phyloP scores from a whole-genome alignment of 495 filamentous ascomycete genomes.

The Mycothermus thermophilus region DNA sequence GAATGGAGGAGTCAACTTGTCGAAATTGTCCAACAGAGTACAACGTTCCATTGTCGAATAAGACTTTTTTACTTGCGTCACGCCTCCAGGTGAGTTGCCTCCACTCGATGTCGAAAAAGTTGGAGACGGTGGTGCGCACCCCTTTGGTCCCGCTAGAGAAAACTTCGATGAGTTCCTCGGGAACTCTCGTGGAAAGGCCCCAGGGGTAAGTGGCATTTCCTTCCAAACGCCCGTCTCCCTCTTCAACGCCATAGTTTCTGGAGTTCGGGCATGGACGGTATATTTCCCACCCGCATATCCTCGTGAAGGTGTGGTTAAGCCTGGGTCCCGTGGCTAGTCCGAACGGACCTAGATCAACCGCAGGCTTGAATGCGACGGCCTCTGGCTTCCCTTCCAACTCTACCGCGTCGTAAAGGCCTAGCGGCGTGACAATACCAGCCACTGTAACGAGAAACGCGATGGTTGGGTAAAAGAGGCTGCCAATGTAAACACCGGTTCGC shows the following conservation, averaged over 20 bases:
- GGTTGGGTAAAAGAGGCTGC: neutral
- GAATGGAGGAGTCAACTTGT: conserved; percentile 16
- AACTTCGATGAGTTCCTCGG: conserved; percentile 15
- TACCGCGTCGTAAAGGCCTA: conserved; percentile 5
- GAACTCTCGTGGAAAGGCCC: conserved; percentile 12
- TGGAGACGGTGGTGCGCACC: conserved; percentile 19
- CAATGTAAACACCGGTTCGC: neutral
- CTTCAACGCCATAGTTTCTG: neutral
- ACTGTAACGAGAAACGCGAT: neutral
- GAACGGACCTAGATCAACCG: conserved; percentile 1
- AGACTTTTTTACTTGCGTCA: too few species aligned
- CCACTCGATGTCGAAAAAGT: conserved; percentile 30
- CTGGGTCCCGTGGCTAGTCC: conserved; percentile 3
- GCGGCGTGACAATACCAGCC: conserved; percentile 6
- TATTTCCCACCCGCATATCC: neutral
- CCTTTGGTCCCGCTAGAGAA: conserved; percentile 19
- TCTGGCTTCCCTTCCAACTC: neutral
- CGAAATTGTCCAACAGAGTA: conserved; percentile 10
- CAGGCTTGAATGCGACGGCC: conserved; percentile 1
- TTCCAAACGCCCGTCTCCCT: neutral
- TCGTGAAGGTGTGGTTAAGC: neutral
- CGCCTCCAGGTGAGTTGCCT: conserved; percentile 13
- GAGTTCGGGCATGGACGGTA: neutral
- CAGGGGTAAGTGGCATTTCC: too few species aligned
- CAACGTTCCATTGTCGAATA: neutral